Evolutionary conservation across 768 basidiomycete species (phyloP).

Genomic region (Tricholoma sp.): DNA sequence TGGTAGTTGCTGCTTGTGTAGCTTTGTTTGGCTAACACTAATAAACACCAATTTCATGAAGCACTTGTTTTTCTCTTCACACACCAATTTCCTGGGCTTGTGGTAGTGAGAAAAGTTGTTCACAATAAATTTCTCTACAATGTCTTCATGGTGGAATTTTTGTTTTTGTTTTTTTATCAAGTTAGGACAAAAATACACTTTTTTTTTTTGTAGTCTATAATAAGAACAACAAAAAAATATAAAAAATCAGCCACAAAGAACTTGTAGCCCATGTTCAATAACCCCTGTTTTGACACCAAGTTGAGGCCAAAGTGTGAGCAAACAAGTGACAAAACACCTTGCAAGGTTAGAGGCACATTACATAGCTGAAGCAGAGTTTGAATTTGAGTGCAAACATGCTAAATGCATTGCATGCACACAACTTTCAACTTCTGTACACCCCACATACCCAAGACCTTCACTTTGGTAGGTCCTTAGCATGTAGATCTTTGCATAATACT

Average conservation of each 20-base stretch:
- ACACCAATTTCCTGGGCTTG: background rate
- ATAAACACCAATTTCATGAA: background rate
- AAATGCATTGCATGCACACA: background rate
- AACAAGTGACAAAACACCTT: background rate
- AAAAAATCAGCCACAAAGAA: background rate
- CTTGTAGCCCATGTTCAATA: background rate
- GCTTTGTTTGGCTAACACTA: background rate
- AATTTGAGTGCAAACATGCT: background rate
- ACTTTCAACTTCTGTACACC: background rate
- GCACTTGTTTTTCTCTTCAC: background rate
- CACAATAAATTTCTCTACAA: background rate
- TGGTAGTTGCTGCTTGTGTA: background rate
- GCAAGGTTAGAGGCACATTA: background rate
- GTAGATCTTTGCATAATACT: background rate
- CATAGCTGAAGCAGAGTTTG: background rate
- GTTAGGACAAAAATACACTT: background rate
- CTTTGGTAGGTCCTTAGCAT: background rate
- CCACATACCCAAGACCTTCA: background rate
- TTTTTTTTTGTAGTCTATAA: background rate
- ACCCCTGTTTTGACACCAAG: background rate
- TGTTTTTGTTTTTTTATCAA: background rate
- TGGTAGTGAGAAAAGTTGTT: background rate
- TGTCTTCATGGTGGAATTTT: background rate
- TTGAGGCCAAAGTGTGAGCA: background rate
- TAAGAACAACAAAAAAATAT: background rate